Evolutionary conservation across 257 asterid genomes (phyloP).

Genomic region (Lycium barbarum): DNA sequence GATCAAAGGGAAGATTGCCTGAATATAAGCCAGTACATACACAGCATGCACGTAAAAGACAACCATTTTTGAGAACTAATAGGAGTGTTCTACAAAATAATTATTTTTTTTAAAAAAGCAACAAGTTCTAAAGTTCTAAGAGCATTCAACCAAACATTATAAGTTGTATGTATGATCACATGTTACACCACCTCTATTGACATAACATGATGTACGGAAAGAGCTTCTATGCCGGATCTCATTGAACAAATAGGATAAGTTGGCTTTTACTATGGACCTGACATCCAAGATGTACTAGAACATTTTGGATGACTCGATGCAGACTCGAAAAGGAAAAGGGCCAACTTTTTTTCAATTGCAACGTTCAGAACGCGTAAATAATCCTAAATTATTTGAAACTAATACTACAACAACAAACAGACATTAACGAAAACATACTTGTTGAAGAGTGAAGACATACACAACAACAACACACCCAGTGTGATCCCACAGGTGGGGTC

Average conservation of each 20-base stretch:
- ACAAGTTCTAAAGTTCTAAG: not conserved
- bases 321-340: not conserved
- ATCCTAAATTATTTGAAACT: not conserved
- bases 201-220: not conserved
- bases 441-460: not conserved
- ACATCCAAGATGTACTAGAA: not conserved
- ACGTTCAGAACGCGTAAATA: not conserved
- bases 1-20: not conserved
- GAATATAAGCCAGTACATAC: not conserved
- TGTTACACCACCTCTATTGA: not conserved
- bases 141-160: slow-evolving; percentile 1
- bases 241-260: not conserved
- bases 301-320: not conserved
- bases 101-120: not conserved
- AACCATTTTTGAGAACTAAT: not conserved
- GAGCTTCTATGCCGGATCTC: not conserved
- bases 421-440: not conserved
- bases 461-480: no score
- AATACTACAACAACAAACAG: not conserved
- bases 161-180: not conserved
- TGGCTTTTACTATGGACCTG: not conserved
- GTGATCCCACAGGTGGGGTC: no score
- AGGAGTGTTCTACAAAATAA: not conserved
- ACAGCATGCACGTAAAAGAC: not conserved
- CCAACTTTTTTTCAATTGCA: not conserved